phyloP scores from a whole-genome alignment of 2,329 filamentous ascomycete species.

The Colletotrichum karsti region DNA sequence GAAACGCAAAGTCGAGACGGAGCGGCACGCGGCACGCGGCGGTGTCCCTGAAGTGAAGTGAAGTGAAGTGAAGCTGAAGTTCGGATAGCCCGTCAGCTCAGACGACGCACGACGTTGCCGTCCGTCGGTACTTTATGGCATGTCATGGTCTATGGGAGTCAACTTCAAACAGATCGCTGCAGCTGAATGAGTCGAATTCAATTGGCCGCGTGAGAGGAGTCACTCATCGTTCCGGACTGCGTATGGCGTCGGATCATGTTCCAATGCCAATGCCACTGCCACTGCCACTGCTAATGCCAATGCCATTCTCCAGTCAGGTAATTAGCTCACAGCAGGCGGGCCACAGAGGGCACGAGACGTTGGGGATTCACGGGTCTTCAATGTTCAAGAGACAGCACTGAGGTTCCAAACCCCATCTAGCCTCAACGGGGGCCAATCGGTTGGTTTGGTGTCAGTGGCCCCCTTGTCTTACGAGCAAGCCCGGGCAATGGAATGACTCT shows the following conservation, averaged over 20 bases:
- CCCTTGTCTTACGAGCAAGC: not conserved
- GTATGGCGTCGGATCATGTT: not conserved
- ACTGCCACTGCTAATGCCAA: no score
- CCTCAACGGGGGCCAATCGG: constrained; percentile 14
- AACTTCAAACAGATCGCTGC: constrained; percentile 2
- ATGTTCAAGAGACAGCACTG: not conserved
- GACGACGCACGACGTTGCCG: constrained; percentile 2
- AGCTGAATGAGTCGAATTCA: not conserved
- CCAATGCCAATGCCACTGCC: not conserved
- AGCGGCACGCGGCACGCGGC: not conserved
- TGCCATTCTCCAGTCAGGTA: no score
- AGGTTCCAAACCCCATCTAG: constrained; percentile 7
- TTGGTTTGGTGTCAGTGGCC: not conserved
- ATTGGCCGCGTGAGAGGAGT: no score
- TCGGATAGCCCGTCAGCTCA: constrained; percentile 22
- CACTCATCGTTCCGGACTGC: no score
- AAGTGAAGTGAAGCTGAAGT: not conserved
- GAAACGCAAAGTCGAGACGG: not conserved
- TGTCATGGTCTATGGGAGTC: not conserved
- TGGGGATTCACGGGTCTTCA: not conserved
- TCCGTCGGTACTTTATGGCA: not conserved
- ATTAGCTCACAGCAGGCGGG: not conserved
- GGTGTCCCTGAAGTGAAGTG: not conserved
- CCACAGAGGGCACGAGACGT: constrained; percentile 3
- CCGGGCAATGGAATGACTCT: constrained; percentile 13